Evolutionary conservation across 495 filamentous ascomycete species (phyloP), one percentile per base, ranked within the genome.

Genomic region (Penicillium subrubescens): DNA sequence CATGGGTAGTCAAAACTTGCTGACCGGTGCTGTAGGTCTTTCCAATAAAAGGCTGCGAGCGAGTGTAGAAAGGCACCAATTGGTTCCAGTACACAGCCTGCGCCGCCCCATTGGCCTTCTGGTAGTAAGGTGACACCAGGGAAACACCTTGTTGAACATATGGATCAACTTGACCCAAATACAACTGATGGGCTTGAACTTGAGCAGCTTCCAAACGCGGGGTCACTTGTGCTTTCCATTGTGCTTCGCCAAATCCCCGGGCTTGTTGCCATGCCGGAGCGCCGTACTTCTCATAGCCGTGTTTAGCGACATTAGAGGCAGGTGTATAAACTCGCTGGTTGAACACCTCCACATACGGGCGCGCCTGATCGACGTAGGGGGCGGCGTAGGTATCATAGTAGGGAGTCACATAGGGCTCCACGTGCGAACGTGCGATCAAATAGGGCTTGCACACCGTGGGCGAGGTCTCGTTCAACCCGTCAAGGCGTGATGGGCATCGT

Each of bases 301-400:
- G 66, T 63, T 87, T 90, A 12, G 88, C 86, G 59, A 92, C 84
- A 11, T 75, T 80, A 27, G 86, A 83, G 12, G 83, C 82, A 8
- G 92, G 95, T 5, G 84, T 82, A 69, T 90, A 88, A 15, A 96
- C 79, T 25, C 82, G 77, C 58, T 86, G 75, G 64, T 95, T 86
- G 65, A 93, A 73, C 2, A 82, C 79, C 14, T 87, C 67, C 66
- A 90, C 87, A 73, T 97, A 96, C 0, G 93, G 93, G 35, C 86
- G 85, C 29, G 84, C 90, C 27, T 84, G 70, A n/a, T 93, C 86
- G 54, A 97, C 86, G 67, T 97, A 92, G 14, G 91, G 92, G 2
- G 89, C 90, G 7, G 89, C 88, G 68, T 97, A 97, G 35, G 83
- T 71, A 63, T 94, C 80, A 73, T 97, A 98, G 78, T 97, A 97